Conservation (phyloP, 2,329 filamentous ascomycete species). For the Calonectria henricotiae region DNA sequence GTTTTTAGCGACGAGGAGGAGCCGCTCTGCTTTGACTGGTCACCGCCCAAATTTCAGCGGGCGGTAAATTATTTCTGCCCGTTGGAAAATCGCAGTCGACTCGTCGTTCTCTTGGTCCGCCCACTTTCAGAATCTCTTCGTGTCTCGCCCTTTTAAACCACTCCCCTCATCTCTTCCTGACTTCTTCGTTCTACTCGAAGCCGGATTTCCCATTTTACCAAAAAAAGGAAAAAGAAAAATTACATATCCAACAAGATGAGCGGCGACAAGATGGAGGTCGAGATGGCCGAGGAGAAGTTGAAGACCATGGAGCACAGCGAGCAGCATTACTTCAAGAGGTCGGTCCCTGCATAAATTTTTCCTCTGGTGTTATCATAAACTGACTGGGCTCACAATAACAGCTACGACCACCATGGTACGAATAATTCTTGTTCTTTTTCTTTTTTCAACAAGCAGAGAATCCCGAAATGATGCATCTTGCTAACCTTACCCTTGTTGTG, state of each 20-base stretch:
- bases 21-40: slow-evolving; percentile 12
- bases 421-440: slow-evolving; percentile 51
- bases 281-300: slow-evolving; percentile 75
- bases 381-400: slow-evolving; percentile 64
- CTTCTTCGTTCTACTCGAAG: not conserved
- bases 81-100: slow-evolving; percentile 48
- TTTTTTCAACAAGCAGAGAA: slow-evolving; percentile 26
- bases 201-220: slow-evolving; percentile 2
- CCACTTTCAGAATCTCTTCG: slow-evolving; percentile 32
- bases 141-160: not conserved
- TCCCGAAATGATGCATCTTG: slow-evolving; percentile 17
- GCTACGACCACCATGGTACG: slow-evolving; percentile 97
- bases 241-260: slow-evolving; percentile 59
- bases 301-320: slow-evolving; percentile 91
- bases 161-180: slow-evolving; percentile 23
- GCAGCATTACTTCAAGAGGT: slow-evolving; percentile 99
- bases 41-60: slow-evolving; percentile 41
- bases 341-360: slow-evolving; percentile 38
- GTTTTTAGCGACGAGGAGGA: slow-evolving; percentile 13
- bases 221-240: not conserved
- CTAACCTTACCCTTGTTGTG: slow-evolving; percentile 54
- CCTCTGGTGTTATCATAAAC: slow-evolving; percentile 40
- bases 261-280: slow-evolving; percentile 72
- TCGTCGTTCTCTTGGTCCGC: slow-evolving; percentile 41
- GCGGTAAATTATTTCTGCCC: slow-evolving; percentile 55